Base-by-base conservation (phyloP, 176 grass and related monocot genomes). In the Eragrostis curvula region DNA sequence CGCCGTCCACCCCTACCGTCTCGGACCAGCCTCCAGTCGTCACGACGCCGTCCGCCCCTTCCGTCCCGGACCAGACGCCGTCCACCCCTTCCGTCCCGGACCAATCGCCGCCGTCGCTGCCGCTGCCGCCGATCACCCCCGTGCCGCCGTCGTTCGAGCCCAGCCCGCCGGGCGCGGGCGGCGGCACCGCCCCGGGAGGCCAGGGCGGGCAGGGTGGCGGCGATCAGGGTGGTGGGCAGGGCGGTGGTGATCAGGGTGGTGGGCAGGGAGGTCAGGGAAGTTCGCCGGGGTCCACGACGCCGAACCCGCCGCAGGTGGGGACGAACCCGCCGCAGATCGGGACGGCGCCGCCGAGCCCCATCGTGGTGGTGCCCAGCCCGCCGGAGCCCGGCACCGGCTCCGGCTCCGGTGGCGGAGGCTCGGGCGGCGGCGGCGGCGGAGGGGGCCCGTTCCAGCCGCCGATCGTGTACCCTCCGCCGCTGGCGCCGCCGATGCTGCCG, bases 381-480 rank as follows among this genome's bases (percentile, higher is more conserved):
- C 70, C 70, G 1, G 40, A 66, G 16, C 66, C 66, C 5, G 28
- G 42, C 2, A 43, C 47, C 11, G 7, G 41, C n/a, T n/a, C n/a
- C n/a, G n/a, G n/a, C n/a, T n/a, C n/a, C n/a, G n/a, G n/a, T n/a
- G n/a, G n/a, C n/a, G n/a, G n/a, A n/a, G n/a, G n/a, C n/a, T n/a
- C n/a, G 0, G 75, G 83, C 5, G 14, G 43, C 0, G 73, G 73
- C 16, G 7, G 41, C 0, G 70, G 71, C 3, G 14, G 43, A 0
- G 70, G 71, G 1, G 72, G 80, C 0, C 30, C 82, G 9, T 97
- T 97, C 74, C 49, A 88, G 67, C 94, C 94, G 40, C 94, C 94
- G 28, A 80, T 97, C 56, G 77, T 97, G 16, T 92, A 97, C 89
- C 94, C 94, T 3, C 94, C 89, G 39, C 94, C 94, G 11, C 77